phyloP scores from a whole-genome alignment of 345 rosid genomes.

The Camelina neglecta region DNA sequence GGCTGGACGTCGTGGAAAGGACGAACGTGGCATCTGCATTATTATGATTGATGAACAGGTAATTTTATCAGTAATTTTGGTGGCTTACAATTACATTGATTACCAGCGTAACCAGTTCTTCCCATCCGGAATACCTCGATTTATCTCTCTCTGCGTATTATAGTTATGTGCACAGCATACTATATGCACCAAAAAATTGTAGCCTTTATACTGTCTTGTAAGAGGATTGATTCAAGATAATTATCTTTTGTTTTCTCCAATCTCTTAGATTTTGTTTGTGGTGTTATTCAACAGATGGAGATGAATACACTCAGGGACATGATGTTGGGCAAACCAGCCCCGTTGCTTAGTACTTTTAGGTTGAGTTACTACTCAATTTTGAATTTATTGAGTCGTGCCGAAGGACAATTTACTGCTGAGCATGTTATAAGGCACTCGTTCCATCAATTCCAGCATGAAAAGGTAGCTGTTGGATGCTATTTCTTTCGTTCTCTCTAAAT shows the following conservation, averaged over 20 bases:
- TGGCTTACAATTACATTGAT: not conserved
- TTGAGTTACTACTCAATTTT: slow-evolving; percentile 96
- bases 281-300: slow-evolving; percentile 71
- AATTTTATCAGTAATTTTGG: slow-evolving; percentile 10
- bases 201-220: slow-evolving; percentile 22
- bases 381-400: slow-evolving; percentile 97
- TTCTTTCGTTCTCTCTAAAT: slow-evolving; percentile 18
- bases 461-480: slow-evolving; percentile 55
- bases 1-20: slow-evolving; percentile 99
- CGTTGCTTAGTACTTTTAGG: slow-evolving; percentile 96
- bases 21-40: slow-evolving; percentile 93
- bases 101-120: not conserved
- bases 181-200: slow-evolving; percentile 16
- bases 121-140: not conserved
- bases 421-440: slow-evolving; percentile 93
- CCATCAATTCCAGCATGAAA: slow-evolving; percentile 96
- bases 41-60: slow-evolving; percentile 98
- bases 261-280: slow-evolving; percentile 35
- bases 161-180: not conserved
- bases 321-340: slow-evolving; percentile 99
- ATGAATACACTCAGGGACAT: slow-evolving; percentile 87
- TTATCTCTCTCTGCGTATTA: too few relatives aligned
- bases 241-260: slow-evolving; percentile 13
- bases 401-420: slow-evolving; percentile 98
- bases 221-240: slow-evolving; percentile 21